Base-by-base conservation (phyloP, 2,329 filamentous ascomycete genomes). In the Cladosporium sp. region DNA sequence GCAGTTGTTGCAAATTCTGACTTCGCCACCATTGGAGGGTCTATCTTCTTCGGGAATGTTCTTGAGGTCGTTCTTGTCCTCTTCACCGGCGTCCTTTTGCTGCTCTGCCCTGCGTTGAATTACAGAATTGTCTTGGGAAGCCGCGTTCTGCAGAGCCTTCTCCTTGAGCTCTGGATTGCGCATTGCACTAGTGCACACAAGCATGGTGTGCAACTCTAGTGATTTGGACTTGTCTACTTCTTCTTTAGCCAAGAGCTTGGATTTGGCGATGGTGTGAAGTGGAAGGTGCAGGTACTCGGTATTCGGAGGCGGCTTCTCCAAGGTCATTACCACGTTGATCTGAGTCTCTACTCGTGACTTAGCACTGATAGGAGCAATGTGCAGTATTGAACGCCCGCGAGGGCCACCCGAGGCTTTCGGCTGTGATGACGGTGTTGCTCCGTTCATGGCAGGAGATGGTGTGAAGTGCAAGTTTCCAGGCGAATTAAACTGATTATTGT, bases 291-390 rank as follows among this genome's bases (percentile, higher is more conserved):
- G 78, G 70, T 88, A 90, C 63, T 88, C 89, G 59, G 92, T 84
- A 11, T 88, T 88, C 0, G 81, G 77, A 1, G 92, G 92, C 49
- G 96, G 78, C 19, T 89, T 86, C 59, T 86, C 87, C 39, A 97
- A 75, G 0, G 87, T 88, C 74, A 97, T 82, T 67, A 88, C 88
- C 65, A 97, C 90, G 8, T 89, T 90, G 66, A 97, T 97, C 71
- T 97, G 94, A 0, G 94, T 97, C 77, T 99, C 94, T 17, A 97
- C 94, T 20, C 94, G 87, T 15, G 92, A 96, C 74, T 97, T 97
- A 59, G 72, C 66, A 8, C 70, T 69, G 28, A 74, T 73, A 8
- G 72, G 71, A 25, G 70, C 71, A 51, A 74, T 73, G 58, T 73
- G 69, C 34, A 74, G 59, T 22, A 67, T 63, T 28, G 70, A 72